Conservation (phyloP, 2,329 filamentous ascomycete genomes). For the Ilyonectria destructans region DNA sequence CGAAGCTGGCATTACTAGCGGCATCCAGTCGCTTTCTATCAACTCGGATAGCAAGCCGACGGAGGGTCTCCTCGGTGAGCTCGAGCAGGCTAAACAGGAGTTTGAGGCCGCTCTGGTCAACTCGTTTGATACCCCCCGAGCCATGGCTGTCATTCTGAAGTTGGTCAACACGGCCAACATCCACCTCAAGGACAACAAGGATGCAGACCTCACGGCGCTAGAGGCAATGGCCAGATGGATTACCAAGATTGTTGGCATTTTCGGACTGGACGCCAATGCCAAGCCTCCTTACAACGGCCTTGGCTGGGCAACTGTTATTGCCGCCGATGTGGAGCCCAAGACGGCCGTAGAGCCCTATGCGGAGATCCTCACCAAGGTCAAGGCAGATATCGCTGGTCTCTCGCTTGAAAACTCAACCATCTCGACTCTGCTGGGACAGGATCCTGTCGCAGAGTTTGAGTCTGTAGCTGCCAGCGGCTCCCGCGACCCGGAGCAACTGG, state of each 20-base stretch:
- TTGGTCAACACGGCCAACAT: slow-evolving; percentile 85
- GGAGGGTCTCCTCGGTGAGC: slow-evolving; percentile 57
- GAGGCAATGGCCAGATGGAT: slow-evolving; percentile 81
- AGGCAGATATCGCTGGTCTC: slow-evolving; percentile 63
- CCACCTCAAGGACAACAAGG: slow-evolving; percentile 65
- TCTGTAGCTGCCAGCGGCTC: slow-evolving; percentile 62
- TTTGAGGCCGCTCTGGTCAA: slow-evolving; percentile 77
- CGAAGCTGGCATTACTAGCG: slow-evolving; percentile 58
- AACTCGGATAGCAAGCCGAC: slow-evolving; percentile 50
- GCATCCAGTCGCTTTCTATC: slow-evolving; percentile 59
- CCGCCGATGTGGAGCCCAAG: slow-evolving; percentile 61
- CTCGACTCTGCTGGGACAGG: slow-evolving; percentile 59
- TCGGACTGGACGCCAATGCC: slow-evolving; percentile 83
- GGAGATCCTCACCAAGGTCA: slow-evolving; percentile 62
- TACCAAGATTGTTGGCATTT: slow-evolving; percentile 86
- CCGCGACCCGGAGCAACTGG: slow-evolving; percentile 68
- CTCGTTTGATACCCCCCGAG: slow-evolving; percentile 89
- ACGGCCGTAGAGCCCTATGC: slow-evolving; percentile 65
- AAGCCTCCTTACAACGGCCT: slow-evolving; percentile 69
- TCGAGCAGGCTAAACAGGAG: slow-evolving; percentile 70
- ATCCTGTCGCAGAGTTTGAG: slow-evolving; percentile 65
- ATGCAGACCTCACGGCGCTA: slow-evolving; percentile 63
- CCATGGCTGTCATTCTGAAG: slow-evolving; percentile 84
- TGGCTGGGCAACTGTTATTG: slow-evolving; percentile 67
- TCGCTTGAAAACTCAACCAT: slow-evolving; percentile 66